A percentile compares a stretch with the other conserved stretches of the same genome.
These are phyloP conservation scores for Globisporangium megalacanthum DNA, from an alignment of 352 stramenopile genomes.

Conservation along the genomic window DNA sequence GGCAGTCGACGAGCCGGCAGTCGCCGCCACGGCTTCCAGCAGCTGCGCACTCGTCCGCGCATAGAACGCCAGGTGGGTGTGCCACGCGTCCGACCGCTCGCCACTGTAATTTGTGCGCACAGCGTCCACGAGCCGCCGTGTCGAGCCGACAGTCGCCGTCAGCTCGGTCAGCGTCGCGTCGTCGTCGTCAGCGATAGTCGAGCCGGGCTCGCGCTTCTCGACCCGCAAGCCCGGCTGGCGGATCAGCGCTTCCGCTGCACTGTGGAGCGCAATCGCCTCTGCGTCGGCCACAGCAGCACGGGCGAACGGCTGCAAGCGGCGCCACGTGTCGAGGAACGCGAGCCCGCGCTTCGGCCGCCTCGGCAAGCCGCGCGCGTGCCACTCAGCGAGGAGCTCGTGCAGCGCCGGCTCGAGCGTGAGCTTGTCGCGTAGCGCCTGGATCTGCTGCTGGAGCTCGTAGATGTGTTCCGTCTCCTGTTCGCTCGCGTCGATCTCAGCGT, in stretches of 20 bases:
- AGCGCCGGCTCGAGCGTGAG: slow-evolving; percentile 15
- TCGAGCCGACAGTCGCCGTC: background rate
- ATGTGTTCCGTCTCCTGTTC: slow-evolving; percentile 39
- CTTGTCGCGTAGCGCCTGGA: slow-evolving; percentile 24
- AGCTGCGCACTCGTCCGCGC: slow-evolving; percentile 16
- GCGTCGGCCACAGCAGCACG: slow-evolving; percentile 18
- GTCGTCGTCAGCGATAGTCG: background rate
- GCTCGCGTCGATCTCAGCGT: slow-evolving; percentile 41
- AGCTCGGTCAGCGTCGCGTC: slow-evolving; percentile 1
- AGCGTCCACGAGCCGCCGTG: slow-evolving; percentile 1
- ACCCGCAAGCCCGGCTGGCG: slow-evolving; percentile 27
- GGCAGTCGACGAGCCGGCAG: too few relatives aligned
- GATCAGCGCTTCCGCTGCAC: slow-evolving; percentile 37
- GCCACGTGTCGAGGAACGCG: slow-evolving; percentile 3
- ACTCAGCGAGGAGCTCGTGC: slow-evolving; percentile 1
- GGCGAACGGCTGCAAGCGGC: slow-evolving; percentile 16
- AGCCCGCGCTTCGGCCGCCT: slow-evolving; percentile 1
- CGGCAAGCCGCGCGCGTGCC: slow-evolving; percentile 5
- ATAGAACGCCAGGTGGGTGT: slow-evolving; percentile 9
- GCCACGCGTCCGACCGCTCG: slow-evolving; percentile 5
- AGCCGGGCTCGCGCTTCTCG: background rate
- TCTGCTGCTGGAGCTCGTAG: slow-evolving; percentile 28
- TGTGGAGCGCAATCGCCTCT: slow-evolving; percentile 40
- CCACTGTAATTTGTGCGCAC: slow-evolving; percentile 8
- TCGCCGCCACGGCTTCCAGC: slow-evolving; percentile 1